A percentile compares a stretch with the other conserved stretches of the same genome.
Evolutionary conservation across 2,329 filamentous ascomycete species (phyloP).

Genomic region (Dactylellina cionopaga): DNA sequence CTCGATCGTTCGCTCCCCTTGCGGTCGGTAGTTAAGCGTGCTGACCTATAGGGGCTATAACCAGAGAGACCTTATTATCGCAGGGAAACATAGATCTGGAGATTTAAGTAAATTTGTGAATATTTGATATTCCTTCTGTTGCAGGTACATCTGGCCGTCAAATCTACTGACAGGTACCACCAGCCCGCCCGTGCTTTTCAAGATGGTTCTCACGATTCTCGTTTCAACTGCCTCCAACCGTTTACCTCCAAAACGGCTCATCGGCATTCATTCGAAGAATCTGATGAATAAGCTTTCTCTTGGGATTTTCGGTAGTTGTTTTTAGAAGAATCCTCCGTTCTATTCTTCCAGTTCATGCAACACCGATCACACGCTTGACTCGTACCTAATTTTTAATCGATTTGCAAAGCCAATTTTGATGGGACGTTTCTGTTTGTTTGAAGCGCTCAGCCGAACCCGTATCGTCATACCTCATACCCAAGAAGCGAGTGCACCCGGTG

Average conservation of each 20-base stretch:
- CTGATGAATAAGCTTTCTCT: conserved; percentile 4
- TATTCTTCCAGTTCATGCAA: too few species aligned
- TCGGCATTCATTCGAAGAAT: background rate
- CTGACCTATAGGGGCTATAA: conserved; percentile 7
- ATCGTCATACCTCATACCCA: conserved; percentile 5
- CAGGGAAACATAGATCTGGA: background rate
- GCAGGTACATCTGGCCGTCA: background rate
- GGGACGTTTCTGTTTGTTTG: conserved; percentile 1
- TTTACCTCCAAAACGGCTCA: background rate
- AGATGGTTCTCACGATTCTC: background rate
- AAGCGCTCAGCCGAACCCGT: background rate
- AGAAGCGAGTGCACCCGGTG: too few species aligned
- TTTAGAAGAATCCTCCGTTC: too few species aligned
- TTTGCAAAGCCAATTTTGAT: background rate
- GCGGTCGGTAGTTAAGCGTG: background rate
- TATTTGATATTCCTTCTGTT: background rate
- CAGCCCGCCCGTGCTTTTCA: too few species aligned
- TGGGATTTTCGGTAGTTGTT: background rate
- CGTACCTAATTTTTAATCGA: background rate
- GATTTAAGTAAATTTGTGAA: background rate
- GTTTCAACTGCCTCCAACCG: background rate
- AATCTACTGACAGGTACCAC: too few species aligned
- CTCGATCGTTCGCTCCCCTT: background rate
- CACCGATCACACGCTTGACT: background rate
- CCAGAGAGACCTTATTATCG: background rate